A percentile compares a stretch with the other conserved stretches of the same genome.
Conservation (phyloP, 257 asterid genomes). For the Leptodermis oblonga region DNA sequence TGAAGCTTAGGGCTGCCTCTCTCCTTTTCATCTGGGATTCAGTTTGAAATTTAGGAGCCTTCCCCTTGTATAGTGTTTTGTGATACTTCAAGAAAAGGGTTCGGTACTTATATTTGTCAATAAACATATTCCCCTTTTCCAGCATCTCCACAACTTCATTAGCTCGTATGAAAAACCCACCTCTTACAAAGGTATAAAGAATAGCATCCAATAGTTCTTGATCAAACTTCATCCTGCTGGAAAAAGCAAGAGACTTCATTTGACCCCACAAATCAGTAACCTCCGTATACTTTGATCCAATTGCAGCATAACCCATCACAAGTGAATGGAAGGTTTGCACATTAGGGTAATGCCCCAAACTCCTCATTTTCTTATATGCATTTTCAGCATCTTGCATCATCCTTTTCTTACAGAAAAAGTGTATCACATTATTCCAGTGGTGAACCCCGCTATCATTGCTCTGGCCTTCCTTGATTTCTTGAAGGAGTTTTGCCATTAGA, state of each 20-base stretch:
- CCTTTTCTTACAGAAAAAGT: constrained; percentile 87
- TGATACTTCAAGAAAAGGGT: constrained; percentile 77
- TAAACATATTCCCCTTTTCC: constrained; percentile 67
- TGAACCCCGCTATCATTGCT: constrained; percentile 62
- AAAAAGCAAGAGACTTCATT: constrained; percentile 62
- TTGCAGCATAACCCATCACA: constrained; percentile 78
- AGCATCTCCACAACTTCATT: constrained; percentile 78
- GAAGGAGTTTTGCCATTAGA: constrained; percentile 67
- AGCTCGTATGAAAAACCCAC: constrained; percentile 80
- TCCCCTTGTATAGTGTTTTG: constrained; percentile 63
- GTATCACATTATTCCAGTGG: constrained; percentile 86
- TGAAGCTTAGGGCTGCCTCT: constrained; percentile 74
- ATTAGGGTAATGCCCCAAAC: constrained; percentile 69
- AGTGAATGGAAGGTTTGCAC: constrained; percentile 88
- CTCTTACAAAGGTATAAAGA: constrained; percentile 83
- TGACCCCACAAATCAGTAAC: constrained; percentile 91
- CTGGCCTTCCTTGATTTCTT: constrained; percentile 76
- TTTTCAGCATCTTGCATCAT: constrained; percentile 91
- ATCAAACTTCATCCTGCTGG: constrained; percentile 75
- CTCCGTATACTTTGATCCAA: constrained; percentile 82
- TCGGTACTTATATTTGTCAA: constrained; percentile 87
- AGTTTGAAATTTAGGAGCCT: constrained; percentile 73
- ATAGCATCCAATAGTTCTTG: constrained; percentile 79
- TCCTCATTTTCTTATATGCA: constrained; percentile 85
- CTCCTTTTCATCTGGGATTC: constrained; percentile 74